phyloP scores from a whole-genome alignment of 1,284 basidiomycete species.

The Tilletia setariae region DNA sequence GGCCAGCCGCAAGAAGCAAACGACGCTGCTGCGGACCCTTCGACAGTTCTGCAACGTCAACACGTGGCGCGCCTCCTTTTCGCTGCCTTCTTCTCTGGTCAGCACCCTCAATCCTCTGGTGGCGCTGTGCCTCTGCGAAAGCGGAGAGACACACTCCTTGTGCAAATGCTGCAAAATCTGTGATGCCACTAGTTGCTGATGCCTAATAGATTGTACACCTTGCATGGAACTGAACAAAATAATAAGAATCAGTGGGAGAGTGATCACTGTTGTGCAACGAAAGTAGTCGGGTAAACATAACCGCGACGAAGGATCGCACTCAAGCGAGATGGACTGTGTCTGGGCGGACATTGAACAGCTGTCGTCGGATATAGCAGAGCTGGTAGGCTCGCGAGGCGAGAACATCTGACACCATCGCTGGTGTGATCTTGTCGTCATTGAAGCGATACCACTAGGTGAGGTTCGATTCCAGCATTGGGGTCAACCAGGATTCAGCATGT shows the following conservation, averaged over 20 bases:
- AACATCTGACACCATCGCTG: conserved; percentile 31
- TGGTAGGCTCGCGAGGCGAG: conserved; percentile 45
- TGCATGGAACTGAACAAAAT: not conserved
- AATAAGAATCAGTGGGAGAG: not conserved
- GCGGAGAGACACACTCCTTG: not conserved
- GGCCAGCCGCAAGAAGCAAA: not conserved
- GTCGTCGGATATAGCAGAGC: conserved; percentile 42
- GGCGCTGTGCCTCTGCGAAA: not conserved
- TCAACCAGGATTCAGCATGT: not conserved
- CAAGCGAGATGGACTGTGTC: conserved; percentile 12
- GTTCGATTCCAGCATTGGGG: conserved; percentile 29
- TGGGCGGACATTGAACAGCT: conserved; percentile 33
- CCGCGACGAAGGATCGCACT: too few relatives aligned
- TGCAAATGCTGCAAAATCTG: not conserved
- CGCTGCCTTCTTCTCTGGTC: conserved; percentile 6
- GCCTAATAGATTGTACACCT: not conserved
- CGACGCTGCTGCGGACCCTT: not conserved
- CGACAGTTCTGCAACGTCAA: not conserved
- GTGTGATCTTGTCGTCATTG: conserved; percentile 76
- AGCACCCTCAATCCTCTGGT: not conserved
- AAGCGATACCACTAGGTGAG: conserved; percentile 80
- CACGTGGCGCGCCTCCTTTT: conserved; percentile 2
- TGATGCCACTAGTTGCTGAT: not conserved
- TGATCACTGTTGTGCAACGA: too few relatives aligned
- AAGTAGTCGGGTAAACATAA: too few relatives aligned